Percentiles rank a stretch among this genome's conserved stretches.
These are phyloP conservation scores for Vitellaria paradoxa DNA, from an alignment of 179 eudicot genomes.

Conservation along the genomic window DNA sequence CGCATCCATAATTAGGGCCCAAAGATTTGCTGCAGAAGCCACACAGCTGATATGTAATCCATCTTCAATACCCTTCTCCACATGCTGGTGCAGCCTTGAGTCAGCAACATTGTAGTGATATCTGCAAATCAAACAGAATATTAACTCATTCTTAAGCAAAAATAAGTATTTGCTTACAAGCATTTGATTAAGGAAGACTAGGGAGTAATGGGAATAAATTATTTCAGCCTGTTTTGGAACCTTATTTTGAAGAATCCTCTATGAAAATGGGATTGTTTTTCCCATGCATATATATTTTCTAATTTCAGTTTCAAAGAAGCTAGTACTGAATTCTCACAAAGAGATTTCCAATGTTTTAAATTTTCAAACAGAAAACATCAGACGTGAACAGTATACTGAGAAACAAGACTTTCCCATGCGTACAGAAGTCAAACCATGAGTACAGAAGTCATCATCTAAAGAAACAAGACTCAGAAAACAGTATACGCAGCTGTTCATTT, in stretches of 20 bases:
- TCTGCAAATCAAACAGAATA: constrained; percentile 27
- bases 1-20: constrained; percentile 82
- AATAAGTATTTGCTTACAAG: not conserved
- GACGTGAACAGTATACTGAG: too few relatives aligned
- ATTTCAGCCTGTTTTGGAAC: not conserved
- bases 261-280: not conserved
- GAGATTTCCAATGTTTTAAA: not conserved
- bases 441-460: not conserved
- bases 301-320: not conserved
- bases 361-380: too few relatives aligned
- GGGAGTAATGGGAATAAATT: not conserved
- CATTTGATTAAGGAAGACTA: not conserved
- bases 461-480: not conserved
- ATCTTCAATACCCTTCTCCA: constrained; percentile 71
- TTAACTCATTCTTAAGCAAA: not conserved
- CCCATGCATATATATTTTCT: constrained; percentile 5
- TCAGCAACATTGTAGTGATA: constrained; percentile 85
- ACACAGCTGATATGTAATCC: constrained; percentile 68
- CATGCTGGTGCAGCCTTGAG: constrained; percentile 68
- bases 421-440: too few relatives aligned
- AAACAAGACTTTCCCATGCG: too few relatives aligned
- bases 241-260: not conserved
- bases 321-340: not conserved
- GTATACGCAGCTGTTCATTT: not conserved
- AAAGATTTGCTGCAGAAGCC: constrained; percentile 60